Evolutionary conservation across 2,329 filamentous ascomycete species (phyloP).

Genomic region (Penicillium polonicum): DNA sequence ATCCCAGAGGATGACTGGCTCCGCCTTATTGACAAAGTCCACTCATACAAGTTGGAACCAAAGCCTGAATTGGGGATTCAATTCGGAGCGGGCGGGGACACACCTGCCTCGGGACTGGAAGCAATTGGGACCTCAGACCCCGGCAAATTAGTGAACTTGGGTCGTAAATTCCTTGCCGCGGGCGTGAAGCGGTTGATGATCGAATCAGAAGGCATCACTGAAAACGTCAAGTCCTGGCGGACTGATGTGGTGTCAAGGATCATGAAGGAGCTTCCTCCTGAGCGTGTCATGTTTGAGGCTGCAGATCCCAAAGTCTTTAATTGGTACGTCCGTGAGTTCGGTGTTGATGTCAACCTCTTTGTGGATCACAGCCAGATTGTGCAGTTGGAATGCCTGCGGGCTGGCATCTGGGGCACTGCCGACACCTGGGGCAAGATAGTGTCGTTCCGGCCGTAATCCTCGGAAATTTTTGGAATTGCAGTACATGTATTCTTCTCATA

Average conservation of each 20-base stretch:
- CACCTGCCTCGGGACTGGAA: conserved; percentile 48
- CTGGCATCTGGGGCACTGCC: conserved; percentile 57
- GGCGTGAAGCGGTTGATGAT: conserved; percentile 59
- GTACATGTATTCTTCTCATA: no score
- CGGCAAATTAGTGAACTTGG: conserved; percentile 50
- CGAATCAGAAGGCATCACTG: conserved; percentile 60
- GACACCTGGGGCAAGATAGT: conserved; percentile 57
- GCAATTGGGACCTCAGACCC: conserved; percentile 52
- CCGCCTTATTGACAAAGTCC: conserved; percentile 51
- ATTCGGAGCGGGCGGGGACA: conserved; percentile 58
- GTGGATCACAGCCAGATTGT: conserved; percentile 60
- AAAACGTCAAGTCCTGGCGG: conserved; percentile 55
- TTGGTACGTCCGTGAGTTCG: conserved; percentile 58
- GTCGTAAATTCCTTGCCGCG: conserved; percentile 50
- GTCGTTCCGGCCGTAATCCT: conserved; percentile 29
- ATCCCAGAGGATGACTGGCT: conserved; percentile 56
- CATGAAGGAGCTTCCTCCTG: conserved; percentile 51
- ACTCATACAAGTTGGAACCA: conserved; percentile 50
- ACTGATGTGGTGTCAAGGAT: conserved; percentile 57
- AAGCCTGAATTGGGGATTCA: conserved; percentile 59
- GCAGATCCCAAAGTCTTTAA: conserved; percentile 57
- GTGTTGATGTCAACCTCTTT: conserved; percentile 57
- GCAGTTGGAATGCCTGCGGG: conserved; percentile 52
- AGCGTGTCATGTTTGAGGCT: conserved; percentile 60
- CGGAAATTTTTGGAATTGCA: not conserved